phyloP scores from a whole-genome alignment of 768 basidiomycete genomes.

The Tulasnella sp. region DNA sequence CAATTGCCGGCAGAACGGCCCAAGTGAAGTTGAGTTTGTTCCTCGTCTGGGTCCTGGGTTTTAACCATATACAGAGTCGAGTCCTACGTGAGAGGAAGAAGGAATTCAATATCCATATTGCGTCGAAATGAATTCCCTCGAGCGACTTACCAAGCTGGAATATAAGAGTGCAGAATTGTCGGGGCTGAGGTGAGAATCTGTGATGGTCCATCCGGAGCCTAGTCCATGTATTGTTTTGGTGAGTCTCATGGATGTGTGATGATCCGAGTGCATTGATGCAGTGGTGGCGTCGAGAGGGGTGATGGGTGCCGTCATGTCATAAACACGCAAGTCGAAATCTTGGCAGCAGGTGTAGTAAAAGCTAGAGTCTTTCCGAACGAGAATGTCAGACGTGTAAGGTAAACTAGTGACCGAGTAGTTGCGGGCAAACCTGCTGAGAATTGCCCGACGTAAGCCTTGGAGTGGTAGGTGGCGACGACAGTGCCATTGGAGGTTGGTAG shows the following conservation, averaged over 20 bases:
- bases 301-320: conserved; percentile 57
- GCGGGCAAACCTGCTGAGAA: conserved; percentile 59
- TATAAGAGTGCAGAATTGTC: conserved; percentile 56
- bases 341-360: conserved; percentile 93
- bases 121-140: neutral
- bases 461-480: conserved; percentile 64
- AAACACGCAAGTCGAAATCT: conserved; percentile 88
- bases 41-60: conserved; percentile 56
- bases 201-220: conserved; percentile 86
- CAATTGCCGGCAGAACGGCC: conserved; percentile 31
- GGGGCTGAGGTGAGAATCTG: conserved; percentile 85
- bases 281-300: conserved; percentile 27
- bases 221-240: conserved; percentile 69
- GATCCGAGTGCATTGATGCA: conserved; percentile 36
- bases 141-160: conserved; percentile 22
- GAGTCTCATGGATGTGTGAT: conserved; percentile 48
- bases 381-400: conserved; percentile 24
- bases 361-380: conserved; percentile 57
- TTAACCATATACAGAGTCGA: conserved; percentile 71
- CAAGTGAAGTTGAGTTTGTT: conserved; percentile 58
- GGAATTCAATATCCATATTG: conserved; percentile 9
- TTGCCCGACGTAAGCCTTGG: conserved; percentile 81
- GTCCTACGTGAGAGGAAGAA: conserved; percentile 43
- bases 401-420: neutral
- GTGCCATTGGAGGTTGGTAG: conserved; percentile 78